Evolutionary conservation across 192 early-diverging fungal species (phyloP), one percentile per base, ranked within the genome.

Genomic region (Coemansia sp.): DNA sequence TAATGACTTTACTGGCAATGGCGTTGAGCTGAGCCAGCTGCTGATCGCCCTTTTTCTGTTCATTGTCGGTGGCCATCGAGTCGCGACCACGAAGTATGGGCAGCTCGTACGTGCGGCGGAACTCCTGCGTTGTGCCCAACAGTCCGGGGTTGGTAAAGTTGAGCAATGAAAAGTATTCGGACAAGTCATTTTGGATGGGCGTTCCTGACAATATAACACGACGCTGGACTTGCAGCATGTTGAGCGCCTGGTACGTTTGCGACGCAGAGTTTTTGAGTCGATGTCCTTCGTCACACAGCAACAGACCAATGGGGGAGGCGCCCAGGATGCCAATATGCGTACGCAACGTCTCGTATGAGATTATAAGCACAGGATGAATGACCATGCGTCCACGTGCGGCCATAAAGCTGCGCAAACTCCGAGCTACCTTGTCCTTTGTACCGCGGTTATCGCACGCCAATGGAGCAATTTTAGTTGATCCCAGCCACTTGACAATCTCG

Each of bases 211-310:
- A 72, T 63, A 98, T 98, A 4, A 99, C 92, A 45, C 96, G 83
- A 0, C 94, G 79, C 68, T 94, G 88, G 0, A 97, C 94, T 63
- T 95, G 89, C 62, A 98, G 75, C 22, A 81, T 84, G 53, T 93
- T 94, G 37, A 95, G 76, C 1, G 90, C 86, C 50, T 86, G 83
- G 65, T 94, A 95, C 2, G 92, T 93, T 62, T 89, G 87, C 32
- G 89, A 94, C 14, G 86, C 80, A 43, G 88, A 84, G 79, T 99
- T 98, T 67, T 99, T 98, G 25, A 99, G 69, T 25, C 96, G 83
- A 79, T 98, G 95, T 0, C 95, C 97, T 79, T 99, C 97, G 67
- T 99, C 97, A 62, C 97, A 99, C 17, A 99, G 67, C 53, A 99
- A 76, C 35, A 99, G 60, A 12, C 97, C 97, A 58, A 98, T 90